These are phyloP conservation scores for Ceratocystis lukuohia DNA, from an alignment of 2,329 filamentous ascomycete genomes.

Conservation along the genomic window DNA sequence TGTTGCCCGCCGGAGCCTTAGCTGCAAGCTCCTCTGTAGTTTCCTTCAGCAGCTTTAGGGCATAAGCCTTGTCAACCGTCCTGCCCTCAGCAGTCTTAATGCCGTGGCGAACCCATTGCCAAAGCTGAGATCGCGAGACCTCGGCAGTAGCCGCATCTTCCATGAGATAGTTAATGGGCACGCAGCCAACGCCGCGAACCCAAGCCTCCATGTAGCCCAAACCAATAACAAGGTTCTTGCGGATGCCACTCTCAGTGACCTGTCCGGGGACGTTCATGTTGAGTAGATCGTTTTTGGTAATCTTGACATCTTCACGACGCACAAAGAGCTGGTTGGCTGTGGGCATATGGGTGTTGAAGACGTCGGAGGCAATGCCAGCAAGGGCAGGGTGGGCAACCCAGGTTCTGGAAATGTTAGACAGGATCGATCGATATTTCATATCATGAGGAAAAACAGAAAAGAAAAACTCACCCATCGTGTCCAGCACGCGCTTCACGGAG, in stretches of 20 bases:
- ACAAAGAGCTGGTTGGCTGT: conserved; percentile 92
- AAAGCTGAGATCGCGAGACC: conserved; percentile 84
- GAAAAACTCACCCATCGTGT: conserved; percentile 52
- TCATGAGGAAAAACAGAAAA: not conserved
- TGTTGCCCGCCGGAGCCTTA: conserved; percentile 75
- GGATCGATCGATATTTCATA: not conserved
- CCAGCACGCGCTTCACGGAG: conserved; percentile 88
- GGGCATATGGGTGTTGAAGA: conserved; percentile 98
- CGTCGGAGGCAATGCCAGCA: conserved; percentile 70
- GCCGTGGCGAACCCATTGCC: conserved; percentile 79
- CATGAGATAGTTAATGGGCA: conserved; percentile 97
- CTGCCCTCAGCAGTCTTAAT: conserved; percentile 74
- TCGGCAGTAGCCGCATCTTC: conserved; percentile 96
- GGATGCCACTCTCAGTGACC: conserved; percentile 87
- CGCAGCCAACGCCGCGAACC: conserved; percentile 86
- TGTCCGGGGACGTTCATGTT: conserved; percentile 96
- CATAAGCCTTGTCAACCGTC: conserved; percentile 84
- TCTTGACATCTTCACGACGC: conserved; percentile 75
- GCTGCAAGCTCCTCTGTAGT: conserved; percentile 60
- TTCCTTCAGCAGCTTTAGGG: conserved; percentile 75
- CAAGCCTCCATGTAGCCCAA: conserved; percentile 98
- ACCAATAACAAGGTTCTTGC: conserved; percentile 95
- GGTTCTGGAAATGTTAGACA: conserved; percentile 34
- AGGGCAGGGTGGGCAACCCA: conserved; percentile 97
- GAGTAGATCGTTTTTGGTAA: conserved; percentile 78